Conservation (phyloP, 768 basidiomycete species). For the Lepiota subincarnata region DNA sequence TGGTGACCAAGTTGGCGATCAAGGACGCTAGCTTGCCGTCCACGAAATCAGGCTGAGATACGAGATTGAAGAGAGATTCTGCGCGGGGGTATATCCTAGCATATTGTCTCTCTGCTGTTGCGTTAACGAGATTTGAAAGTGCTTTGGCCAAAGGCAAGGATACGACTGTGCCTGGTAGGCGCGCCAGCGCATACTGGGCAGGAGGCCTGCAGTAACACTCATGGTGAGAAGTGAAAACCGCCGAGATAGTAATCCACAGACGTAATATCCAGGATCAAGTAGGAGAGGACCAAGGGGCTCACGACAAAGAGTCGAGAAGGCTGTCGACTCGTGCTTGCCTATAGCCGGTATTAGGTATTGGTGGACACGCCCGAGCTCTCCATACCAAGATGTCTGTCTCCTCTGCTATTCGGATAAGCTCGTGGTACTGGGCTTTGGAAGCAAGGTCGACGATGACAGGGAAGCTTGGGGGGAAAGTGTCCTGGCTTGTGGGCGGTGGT, state of each 20-base stretch:
- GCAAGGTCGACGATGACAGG: constrained; percentile 42
- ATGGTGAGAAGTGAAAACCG: constrained; percentile 3
- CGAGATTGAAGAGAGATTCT: constrained; percentile 34
- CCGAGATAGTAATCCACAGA: constrained; percentile 27
- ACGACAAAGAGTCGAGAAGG: constrained; percentile 47
- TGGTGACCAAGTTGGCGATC: constrained; percentile 37
- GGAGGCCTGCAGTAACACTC: constrained; percentile 38
- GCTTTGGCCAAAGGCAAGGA: constrained; percentile 42
- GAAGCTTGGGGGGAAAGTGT: constrained; percentile 43
- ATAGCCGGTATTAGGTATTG: constrained; percentile 2
- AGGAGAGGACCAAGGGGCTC: constrained; percentile 59
- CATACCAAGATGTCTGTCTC: constrained; percentile 50
- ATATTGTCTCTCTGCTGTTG: constrained; percentile 54
- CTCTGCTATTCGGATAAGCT: constrained; percentile 47
- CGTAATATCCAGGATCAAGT: constrained; percentile 63
- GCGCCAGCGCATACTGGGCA: constrained; percentile 53
- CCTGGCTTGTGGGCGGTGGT: constrained; percentile 17
- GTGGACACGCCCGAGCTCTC: neutral
- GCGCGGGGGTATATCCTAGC: constrained; percentile 50
- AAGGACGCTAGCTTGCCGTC: constrained; percentile 43
- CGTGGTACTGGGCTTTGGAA: constrained; percentile 35
- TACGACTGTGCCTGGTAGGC: constrained; percentile 47
- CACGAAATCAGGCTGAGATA: constrained; percentile 39
- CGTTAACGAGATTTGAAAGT: constrained; percentile 42
- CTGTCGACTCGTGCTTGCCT: constrained; percentile 32